phyloP scores from a whole-genome alignment of 2,329 filamentous ascomycete species.

The Fusarium sp. region DNA sequence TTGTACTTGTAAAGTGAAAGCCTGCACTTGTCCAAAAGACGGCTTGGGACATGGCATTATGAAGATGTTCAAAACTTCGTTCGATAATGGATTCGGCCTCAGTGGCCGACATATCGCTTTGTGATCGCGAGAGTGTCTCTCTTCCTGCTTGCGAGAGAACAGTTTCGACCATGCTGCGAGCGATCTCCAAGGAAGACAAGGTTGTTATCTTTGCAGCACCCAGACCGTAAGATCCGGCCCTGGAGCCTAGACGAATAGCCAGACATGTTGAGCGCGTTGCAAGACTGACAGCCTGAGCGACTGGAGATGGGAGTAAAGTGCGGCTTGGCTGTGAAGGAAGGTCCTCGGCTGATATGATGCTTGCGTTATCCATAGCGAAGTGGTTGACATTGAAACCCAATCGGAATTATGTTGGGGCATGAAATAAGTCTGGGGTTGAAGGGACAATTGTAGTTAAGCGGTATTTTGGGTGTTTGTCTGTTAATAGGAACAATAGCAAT shows the following conservation, averaged over 20 bases:
- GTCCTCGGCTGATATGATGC: conserved; percentile 31
- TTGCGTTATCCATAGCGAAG: conserved; percentile 42
- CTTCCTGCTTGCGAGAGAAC: conserved; percentile 66
- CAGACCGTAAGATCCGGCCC: conserved; percentile 66
- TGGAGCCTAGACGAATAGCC: conserved; percentile 65
- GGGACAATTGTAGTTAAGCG: not conserved
- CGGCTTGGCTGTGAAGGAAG: conserved; percentile 47
- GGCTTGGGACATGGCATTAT: conserved; percentile 68
- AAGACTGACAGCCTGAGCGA: conserved; percentile 72
- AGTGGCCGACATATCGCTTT: conserved; percentile 61
- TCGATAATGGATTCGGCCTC: conserved; percentile 71
- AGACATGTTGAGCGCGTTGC: conserved; percentile 72
- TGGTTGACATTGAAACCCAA: conserved; percentile 20
- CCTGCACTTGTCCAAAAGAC: conserved; percentile 73
- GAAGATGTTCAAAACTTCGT: conserved; percentile 67
- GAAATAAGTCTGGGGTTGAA: not conserved
- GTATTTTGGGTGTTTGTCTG: not conserved
- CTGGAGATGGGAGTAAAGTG: conserved; percentile 68
- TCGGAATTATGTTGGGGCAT: conserved; percentile 4
- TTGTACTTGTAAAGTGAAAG: conserved; percentile 69
- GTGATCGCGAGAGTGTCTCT: conserved; percentile 61
- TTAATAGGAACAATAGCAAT: not conserved
- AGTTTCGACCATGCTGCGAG: conserved; percentile 67
- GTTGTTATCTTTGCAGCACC: conserved; percentile 68
- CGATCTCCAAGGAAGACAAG: conserved; percentile 69